These are phyloP conservation scores for Huntiella moniliformis DNA, from an alignment of 2,329 filamentous ascomycete genomes.

Conservation along the genomic window DNA sequence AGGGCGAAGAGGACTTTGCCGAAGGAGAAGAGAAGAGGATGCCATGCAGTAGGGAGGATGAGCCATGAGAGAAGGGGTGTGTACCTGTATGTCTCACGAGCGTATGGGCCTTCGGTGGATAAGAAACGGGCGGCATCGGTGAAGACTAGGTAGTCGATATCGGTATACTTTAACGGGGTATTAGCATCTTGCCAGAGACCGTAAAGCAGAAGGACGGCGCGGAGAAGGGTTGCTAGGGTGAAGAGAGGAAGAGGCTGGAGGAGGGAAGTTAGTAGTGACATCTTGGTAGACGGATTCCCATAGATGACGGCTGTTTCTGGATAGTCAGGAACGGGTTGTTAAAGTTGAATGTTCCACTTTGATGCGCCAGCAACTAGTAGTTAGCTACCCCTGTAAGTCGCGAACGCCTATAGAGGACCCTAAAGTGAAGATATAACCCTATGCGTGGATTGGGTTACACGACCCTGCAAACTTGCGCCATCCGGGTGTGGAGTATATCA, in stretches of 20 bases:
- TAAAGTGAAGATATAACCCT: too few species aligned
- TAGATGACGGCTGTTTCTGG: too few species aligned
- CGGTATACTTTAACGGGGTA: constrained; percentile 90
- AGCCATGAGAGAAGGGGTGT: constrained; percentile 88
- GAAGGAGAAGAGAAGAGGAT: constrained; percentile 44
- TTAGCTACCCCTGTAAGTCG: too few species aligned
- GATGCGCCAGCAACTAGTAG: too few species aligned
- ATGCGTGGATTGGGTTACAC: too few species aligned
- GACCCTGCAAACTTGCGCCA: too few species aligned
- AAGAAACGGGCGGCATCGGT: constrained; percentile 72
- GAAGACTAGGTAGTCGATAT: constrained; percentile 98
- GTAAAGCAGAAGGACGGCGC: constrained; percentile 60
- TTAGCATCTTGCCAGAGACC: constrained; percentile 83
- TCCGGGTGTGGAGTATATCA: too few species aligned
- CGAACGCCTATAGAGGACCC: too few species aligned
- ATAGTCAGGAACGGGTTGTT: too few species aligned
- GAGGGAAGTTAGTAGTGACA: constrained; percentile 6
- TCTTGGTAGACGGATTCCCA: not conserved
- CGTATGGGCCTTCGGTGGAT: constrained; percentile 40
- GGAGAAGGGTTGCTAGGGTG: constrained; percentile 41
- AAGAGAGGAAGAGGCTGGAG: constrained; percentile 25
- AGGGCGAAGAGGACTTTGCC: constrained; percentile 76
- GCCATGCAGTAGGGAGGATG: constrained; percentile 57
- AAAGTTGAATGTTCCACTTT: not conserved
- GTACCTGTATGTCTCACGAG: constrained; percentile 87